Conservation (phyloP, 768 basidiomycete genomes). For the Auricularia heimuer region DNA sequence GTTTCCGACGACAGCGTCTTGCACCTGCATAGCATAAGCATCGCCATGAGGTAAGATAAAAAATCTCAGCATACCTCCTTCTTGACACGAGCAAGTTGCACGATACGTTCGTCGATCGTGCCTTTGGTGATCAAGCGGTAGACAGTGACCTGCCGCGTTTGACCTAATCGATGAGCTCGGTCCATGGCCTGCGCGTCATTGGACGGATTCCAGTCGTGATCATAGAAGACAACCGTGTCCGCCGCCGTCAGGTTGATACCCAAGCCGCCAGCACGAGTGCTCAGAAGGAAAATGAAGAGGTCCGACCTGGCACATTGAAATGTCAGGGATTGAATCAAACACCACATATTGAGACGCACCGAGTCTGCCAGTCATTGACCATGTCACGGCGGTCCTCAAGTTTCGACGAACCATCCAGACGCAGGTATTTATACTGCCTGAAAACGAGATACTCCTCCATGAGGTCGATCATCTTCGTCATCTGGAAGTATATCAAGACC, state of each 20-base stretch:
- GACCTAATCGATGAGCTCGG: conserved; percentile 91
- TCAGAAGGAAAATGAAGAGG: conserved; percentile 82
- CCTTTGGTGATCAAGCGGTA: conserved; percentile 90
- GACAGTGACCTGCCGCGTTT: conserved; percentile 94
- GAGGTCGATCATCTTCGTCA: conserved; percentile 99
- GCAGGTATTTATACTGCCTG: conserved; percentile 90
- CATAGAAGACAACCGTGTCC: conserved; percentile 92
- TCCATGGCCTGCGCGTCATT: conserved; percentile 99
- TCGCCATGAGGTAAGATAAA: not conserved
- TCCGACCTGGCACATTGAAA: conserved; percentile 47
- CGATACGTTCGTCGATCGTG: conserved; percentile 94
- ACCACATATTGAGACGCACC: conserved; percentile 37
- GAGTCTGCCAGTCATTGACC: conserved; percentile 99
- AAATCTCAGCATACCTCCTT: conserved; percentile 62
- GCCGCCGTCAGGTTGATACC: conserved; percentile 95
- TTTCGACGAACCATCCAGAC: conserved; percentile 88
- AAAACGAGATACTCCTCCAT: conserved; percentile 98
- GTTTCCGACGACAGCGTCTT: conserved; percentile 98
- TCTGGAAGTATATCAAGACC: conserved; percentile 96
- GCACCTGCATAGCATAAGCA: conserved; percentile 49
- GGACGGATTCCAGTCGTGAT: conserved; percentile 94
- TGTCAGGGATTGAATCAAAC: not conserved
- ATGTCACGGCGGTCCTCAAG: conserved; percentile 95
- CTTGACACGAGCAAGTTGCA: conserved; percentile 91
- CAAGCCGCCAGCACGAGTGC: conserved; percentile 90